These are phyloP conservation scores for Cyberlindnera bimundalis DNA, from an alignment of 805 yeast species.

Conservation along the genomic window DNA sequence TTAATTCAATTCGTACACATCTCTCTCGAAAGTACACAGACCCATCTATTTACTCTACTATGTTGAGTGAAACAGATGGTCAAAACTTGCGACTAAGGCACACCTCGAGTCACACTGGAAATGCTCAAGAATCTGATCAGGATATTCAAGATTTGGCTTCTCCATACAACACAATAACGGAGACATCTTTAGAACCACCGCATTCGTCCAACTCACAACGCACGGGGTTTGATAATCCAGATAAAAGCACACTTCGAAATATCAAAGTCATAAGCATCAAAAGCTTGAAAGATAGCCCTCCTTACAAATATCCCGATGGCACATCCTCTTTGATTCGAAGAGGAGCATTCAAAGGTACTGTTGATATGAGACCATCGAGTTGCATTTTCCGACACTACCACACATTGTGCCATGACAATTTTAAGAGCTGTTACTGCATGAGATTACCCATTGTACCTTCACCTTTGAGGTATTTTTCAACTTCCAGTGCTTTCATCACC, in stretches of 20 bases:
- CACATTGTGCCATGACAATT: slow-evolving; percentile 4
- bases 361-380: slow-evolving; percentile 26
- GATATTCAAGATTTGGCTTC: background rate
- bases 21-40: slow-evolving; percentile 2
- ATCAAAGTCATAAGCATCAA: background rate
- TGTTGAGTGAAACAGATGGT: background rate
- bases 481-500: background rate
- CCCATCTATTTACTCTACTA: background rate
- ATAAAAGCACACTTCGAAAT: background rate
- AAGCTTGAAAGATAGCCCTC: background rate
- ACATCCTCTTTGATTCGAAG: slow-evolving; percentile 18
- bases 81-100: slow-evolving; percentile 1
- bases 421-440: slow-evolving; percentile 17
- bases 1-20: slow-evolving; percentile 7
- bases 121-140: background rate
- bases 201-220: background rate
- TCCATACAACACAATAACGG: no score
- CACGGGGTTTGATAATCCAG: background rate
- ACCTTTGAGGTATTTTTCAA: slow-evolving; percentile 4
- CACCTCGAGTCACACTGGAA: slow-evolving; percentile 1
- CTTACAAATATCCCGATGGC: slow-evolving; percentile 12
- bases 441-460: slow-evolving; percentile 15
- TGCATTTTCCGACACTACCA: slow-evolving; percentile 17
- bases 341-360: slow-evolving; percentile 30
- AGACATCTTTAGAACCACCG: no score